Base-by-base conservation (phyloP, 2,329 filamentous ascomycete genomes). In the Magnaporthiopsis incrustans region DNA sequence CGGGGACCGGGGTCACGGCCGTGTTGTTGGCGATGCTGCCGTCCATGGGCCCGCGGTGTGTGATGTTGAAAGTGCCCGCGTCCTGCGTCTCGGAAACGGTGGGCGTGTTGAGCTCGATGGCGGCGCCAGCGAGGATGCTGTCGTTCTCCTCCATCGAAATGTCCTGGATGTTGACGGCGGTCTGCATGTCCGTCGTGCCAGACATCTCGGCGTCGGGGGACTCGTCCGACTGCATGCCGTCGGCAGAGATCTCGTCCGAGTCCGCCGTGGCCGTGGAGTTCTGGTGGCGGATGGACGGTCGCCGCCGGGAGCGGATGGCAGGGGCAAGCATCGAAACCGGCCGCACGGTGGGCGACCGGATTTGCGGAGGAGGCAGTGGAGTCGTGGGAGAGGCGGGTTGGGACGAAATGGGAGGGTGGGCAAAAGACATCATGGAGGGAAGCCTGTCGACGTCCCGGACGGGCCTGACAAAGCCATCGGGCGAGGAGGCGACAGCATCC, bases 341-440 rank as follows among this genome's bases (percentile, higher is more conserved):
- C 66, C 78, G 84, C 65, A 81, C 80, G 12, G 82, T 82, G 7
- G 84, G 82, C 50, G 85, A 85, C 71, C 80, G 75, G 66, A 83
- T 73, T 77, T 89, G 87, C 32, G 87, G 79, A 1, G 89, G 86
- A 60, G 89, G 89, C 59, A 90, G 82, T 18, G 92, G 92, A 0
- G 92, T 96, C 8, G 91, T 95, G 1, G 92, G 92, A 15, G 92
- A 97, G 65, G 93, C 90, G 11, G 95, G 95, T 73, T 96, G 93
- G n/a, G 94, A 97, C 57, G 85, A 84, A 63, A 92, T 78, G 63
- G 89, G 88, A 14, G 84, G 81, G 67, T 89, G 85, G 63, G 88
- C 80, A 57, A 88, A 84, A 8, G 89, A 85, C 59, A 89, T 81
- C 88, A 95, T 96, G 63, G 90, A 95, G 60, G 89, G 91, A 65